Evolutionary conservation across 2,329 filamentous ascomycete genomes (phyloP), one percentile per base, ranked within the genome.

Genomic region (Blumeriella jaapii): DNA sequence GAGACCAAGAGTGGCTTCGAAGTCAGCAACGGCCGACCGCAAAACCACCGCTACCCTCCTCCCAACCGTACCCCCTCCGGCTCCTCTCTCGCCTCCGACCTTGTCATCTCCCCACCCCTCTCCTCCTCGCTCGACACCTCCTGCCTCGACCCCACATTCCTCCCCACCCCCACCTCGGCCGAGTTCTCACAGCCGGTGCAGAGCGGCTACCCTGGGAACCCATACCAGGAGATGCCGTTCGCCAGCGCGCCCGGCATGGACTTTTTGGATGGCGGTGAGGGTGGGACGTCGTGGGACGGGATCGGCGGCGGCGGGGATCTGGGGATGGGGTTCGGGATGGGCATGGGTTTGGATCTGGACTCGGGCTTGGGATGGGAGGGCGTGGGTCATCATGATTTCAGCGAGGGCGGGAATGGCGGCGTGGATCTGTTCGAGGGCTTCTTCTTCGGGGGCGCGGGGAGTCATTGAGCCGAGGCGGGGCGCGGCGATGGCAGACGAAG

Each of bases 401-500:
- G 48, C 24, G 52, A 48, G 15, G 50, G 47, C 0, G 44, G 45
- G 2, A 45, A 43, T 20, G 46, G 43, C 10, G 41, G 44, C 2
- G 20, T 56, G 39, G 66, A 69, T 58, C 47, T 71, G 19, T 63
- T 71, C 45, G 65, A 69, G 47, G 68, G 65, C 3, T 71, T 67
- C 50, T 71, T 70, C 52, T 71, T 71, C 55, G 68, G 68, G 8
- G 49, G 47, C 10, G 41, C 42, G 15, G 49, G 49, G 27, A 44
- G 29, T 27, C 43, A 39, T 34, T 47, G n/a, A n/a, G n/a, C n/a
- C n/a, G n/a, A n/a, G n/a, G n/a, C n/a, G n/a, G n/a, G n/a, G n/a
- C n/a, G n/a, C n/a, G n/a, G n/a, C n/a, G n/a, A n/a, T n/a, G n/a
- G n/a, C n/a, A n/a, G n/a, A n/a, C n/a, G n/a, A n/a, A n/a, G n/a